Conservation (phyloP, 2,329 filamentous ascomycete species). For the Rutstroemia sp. region DNA sequence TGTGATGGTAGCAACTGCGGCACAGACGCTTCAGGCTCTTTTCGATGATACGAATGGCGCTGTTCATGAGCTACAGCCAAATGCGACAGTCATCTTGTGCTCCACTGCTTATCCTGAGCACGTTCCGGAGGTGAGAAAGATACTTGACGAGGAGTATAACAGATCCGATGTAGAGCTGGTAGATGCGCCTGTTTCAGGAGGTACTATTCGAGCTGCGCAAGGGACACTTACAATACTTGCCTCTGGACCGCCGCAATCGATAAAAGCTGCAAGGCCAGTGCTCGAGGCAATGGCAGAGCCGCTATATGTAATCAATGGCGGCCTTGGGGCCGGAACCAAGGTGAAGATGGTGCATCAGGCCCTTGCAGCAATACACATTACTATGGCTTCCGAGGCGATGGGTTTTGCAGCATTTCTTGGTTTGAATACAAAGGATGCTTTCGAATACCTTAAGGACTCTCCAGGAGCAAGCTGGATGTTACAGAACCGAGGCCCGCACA, state of each 20-base stretch:
- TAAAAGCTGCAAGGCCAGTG: constrained; percentile 16
- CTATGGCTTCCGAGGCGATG: constrained; percentile 52
- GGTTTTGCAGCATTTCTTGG: constrained; percentile 51
- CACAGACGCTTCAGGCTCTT: constrained; percentile 60
- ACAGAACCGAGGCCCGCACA: constrained; percentile 46
- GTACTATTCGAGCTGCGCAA: constrained; percentile 58
- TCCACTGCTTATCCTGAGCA: constrained; percentile 65
- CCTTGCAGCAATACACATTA: constrained; percentile 55
- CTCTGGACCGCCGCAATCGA: constrained; percentile 41
- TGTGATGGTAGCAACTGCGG: constrained; percentile 69
- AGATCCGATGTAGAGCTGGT: constrained; percentile 59
- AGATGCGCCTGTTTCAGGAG: constrained; percentile 67
- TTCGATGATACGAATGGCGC: constrained; percentile 51
- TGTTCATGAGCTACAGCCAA: constrained; percentile 40
- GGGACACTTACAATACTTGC: constrained; percentile 74
- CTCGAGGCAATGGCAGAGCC: constrained; percentile 38
- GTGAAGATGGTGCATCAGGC: constrained; percentile 44
- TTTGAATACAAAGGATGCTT: constrained; percentile 37
- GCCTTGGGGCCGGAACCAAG: constrained; percentile 52
- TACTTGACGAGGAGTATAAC: constrained; percentile 47
- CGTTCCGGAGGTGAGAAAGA: constrained; percentile 50
- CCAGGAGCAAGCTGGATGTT: constrained; percentile 43
- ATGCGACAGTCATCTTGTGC: constrained; percentile 55
- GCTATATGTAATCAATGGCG: constrained; percentile 54
- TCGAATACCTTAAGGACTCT: constrained; percentile 30